phyloP scores from a whole-genome alignment of 2,329 filamentous ascomycete species.

The Calonectria fujianensis region DNA sequence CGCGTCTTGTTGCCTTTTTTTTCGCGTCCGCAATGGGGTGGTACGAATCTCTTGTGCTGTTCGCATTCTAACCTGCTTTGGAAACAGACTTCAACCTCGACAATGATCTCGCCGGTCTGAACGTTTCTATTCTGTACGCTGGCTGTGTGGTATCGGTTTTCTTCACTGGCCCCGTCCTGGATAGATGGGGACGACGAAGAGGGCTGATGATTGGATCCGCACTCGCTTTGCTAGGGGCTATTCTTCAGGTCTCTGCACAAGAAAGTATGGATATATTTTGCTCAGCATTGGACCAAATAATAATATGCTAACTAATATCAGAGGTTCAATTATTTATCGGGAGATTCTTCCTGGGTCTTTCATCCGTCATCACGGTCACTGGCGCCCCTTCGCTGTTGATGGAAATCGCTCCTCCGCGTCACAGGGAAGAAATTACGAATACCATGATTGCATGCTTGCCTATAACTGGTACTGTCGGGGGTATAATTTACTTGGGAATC shows the following conservation, averaged over 20 bases:
- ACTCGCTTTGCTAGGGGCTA: neutral
- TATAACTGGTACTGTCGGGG: neutral
- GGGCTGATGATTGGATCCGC: constrained; percentile 9
- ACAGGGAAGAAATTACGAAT: constrained; percentile 14
- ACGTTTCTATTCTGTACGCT: constrained; percentile 1
- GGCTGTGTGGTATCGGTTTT: constrained; percentile 2
- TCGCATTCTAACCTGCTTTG: neutral
- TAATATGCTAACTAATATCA: neutral
- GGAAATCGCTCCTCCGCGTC: constrained; percentile 18
- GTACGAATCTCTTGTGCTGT: neutral
- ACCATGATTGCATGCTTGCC: constrained; percentile 12
- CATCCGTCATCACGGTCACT: constrained; percentile 1
- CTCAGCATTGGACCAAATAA: fast-evolving
- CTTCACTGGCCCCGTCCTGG: neutral
- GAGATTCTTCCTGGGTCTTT: constrained; percentile 8
- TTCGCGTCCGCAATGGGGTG: neutral
- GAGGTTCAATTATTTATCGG: neutral
- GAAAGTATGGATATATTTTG: neutral
- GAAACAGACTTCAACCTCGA: constrained; percentile 9
- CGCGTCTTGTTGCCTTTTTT: neutral
- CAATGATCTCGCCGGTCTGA: constrained; percentile 3
- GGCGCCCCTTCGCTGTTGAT: constrained; percentile 7
- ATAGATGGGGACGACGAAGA: neutral
- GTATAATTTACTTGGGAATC: neutral
- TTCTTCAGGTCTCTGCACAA: constrained; percentile 5